Evolutionary conservation across 2,329 filamentous ascomycete genomes (phyloP).

Genomic region (Venturia asperata): DNA sequence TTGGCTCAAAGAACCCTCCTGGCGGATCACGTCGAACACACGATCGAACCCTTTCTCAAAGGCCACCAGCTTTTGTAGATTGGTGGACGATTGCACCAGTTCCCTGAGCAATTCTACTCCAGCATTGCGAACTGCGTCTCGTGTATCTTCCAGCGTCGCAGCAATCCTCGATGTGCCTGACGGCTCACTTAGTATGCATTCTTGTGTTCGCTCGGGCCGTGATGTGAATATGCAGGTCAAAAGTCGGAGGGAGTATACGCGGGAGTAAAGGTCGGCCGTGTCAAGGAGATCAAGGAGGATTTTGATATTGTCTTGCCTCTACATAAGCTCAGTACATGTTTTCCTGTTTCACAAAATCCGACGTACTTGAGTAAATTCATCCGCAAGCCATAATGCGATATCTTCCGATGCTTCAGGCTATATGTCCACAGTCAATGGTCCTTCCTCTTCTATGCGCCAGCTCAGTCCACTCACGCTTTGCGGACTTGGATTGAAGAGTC

Average conservation of each 20-base stretch:
- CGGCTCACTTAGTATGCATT: constrained; percentile 85
- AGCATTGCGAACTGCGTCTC: constrained; percentile 80
- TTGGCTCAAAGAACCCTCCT: constrained; percentile 72
- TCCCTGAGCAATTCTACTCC: constrained; percentile 74
- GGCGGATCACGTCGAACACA: constrained; percentile 71
- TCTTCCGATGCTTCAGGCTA: constrained; percentile 92
- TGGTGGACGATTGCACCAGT: constrained; percentile 75
- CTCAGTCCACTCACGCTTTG: constrained; percentile 44
- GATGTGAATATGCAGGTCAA: constrained; percentile 79
- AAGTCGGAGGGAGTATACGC: constrained; percentile 84
- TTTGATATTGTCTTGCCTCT: constrained; percentile 92
- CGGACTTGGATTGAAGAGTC: constrained; percentile 72
- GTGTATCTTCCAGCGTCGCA: constrained; percentile 70
- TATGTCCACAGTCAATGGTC: constrained; percentile 23
- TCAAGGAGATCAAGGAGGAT: constrained; percentile 85
- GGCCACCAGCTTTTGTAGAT: constrained; percentile 90
- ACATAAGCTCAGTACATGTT: constrained; percentile 45
- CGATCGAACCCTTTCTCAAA: constrained; percentile 92
- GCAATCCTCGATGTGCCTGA: constrained; percentile 83
- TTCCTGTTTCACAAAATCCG: constrained; percentile 19
- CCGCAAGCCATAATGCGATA: constrained; percentile 89
- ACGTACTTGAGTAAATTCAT: constrained; percentile 86
- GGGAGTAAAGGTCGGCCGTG: constrained; percentile 77
- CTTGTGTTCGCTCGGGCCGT: constrained; percentile 83
- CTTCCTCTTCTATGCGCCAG: constrained; percentile 1